Percentiles rank a stretch among this genome's conserved stretches.
phyloP scores from a whole-genome alignment of 176 grass and related monocot genomes.

The Oryza officinalis region DNA sequence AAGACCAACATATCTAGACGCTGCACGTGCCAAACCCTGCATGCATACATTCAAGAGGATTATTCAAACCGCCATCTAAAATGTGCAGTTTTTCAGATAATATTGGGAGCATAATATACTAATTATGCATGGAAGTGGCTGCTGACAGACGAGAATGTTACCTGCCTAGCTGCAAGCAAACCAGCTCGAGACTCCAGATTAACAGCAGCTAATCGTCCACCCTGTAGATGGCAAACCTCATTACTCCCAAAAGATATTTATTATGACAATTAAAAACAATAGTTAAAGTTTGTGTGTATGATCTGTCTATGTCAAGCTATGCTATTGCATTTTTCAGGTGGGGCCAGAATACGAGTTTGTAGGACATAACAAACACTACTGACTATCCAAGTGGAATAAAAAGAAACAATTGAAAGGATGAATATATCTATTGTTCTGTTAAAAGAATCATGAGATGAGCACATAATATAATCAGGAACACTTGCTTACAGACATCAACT shows the following conservation, averaged over 20 bases:
- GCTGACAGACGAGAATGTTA: conserved; percentile 40
- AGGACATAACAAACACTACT: no score
- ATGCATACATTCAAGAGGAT: conserved; percentile 37
- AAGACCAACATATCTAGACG: conserved; percentile 74
- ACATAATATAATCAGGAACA: conserved; percentile 1
- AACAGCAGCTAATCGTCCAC: conserved; percentile 73
- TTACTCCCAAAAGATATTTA: conserved; percentile 9
- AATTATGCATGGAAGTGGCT: conserved; percentile 8
- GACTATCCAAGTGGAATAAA: no score
- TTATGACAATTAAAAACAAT: neutral
- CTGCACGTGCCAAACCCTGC: conserved; percentile 79
- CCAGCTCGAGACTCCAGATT: conserved; percentile 81
- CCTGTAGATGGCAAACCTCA: conserved; percentile 47
- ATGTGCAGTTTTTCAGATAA: neutral
- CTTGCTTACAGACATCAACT: neutral
- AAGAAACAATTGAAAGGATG: neutral
- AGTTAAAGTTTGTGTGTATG: neutral
- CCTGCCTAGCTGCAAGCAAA: conserved; percentile 86
- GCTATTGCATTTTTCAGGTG: neutral
- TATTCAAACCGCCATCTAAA: neutral
- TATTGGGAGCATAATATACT: neutral
- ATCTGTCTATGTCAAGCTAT: neutral
- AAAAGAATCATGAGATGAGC: conserved; percentile 2
- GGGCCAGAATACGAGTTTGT: neutral
- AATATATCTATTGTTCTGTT: conserved; percentile 1